These are phyloP conservation scores for Phialemonium atrogriseum DNA, from an alignment of 2,329 filamentous ascomycete genomes.

Conservation along the genomic window DNA sequence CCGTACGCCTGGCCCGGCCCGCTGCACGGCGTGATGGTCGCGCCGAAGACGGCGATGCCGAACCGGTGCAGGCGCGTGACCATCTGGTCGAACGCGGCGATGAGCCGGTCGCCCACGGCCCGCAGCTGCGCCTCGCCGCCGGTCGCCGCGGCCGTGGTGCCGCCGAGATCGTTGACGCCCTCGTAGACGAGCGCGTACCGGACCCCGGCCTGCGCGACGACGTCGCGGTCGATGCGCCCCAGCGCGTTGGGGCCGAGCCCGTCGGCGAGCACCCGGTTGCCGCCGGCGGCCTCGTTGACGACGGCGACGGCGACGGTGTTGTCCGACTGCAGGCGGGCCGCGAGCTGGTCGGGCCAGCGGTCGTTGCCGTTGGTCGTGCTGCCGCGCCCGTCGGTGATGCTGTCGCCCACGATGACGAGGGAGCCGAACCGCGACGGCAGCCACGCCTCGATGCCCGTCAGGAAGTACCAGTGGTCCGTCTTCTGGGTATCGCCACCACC, in stretches of 20 bases:
- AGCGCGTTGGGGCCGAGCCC: slow-evolving; percentile 51
- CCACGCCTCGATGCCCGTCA: slow-evolving; percentile 49
- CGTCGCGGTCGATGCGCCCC: slow-evolving; percentile 49
- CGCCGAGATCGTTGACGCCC: slow-evolving; percentile 58
- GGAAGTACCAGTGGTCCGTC: slow-evolving; percentile 48
- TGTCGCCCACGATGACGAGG: slow-evolving; percentile 55
- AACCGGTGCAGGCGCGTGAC: slow-evolving; percentile 40
- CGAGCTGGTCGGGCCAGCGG: slow-evolving; percentile 34
- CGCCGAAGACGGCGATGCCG: slow-evolving; percentile 47
- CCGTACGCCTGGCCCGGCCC: slow-evolving; percentile 43
- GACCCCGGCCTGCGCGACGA: slow-evolving; percentile 46
- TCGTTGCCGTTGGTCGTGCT: slow-evolving; percentile 51
- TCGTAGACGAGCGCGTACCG: slow-evolving; percentile 51
- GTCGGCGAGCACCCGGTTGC: slow-evolving; percentile 52
- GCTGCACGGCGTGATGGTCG: slow-evolving; percentile 36
- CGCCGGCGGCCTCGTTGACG: slow-evolving; percentile 55
- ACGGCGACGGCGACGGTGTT: slow-evolving; percentile 30
- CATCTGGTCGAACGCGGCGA: slow-evolving; percentile 49
- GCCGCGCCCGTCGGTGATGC: slow-evolving; percentile 56
- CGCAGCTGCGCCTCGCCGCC: slow-evolving; percentile 36
- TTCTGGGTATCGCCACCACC: slow-evolving; percentile 10
- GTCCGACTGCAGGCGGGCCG: slow-evolving; percentile 30
- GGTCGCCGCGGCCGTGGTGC: slow-evolving; percentile 29
- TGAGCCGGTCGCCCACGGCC: slow-evolving; percentile 35
- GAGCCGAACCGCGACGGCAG: slow-evolving; percentile 28